Evolutionary conservation across 176 grass and related monocot genomes (phyloP), one percentile per base, ranked within the genome.

Genomic region (Rhynchospora tenuis): DNA sequence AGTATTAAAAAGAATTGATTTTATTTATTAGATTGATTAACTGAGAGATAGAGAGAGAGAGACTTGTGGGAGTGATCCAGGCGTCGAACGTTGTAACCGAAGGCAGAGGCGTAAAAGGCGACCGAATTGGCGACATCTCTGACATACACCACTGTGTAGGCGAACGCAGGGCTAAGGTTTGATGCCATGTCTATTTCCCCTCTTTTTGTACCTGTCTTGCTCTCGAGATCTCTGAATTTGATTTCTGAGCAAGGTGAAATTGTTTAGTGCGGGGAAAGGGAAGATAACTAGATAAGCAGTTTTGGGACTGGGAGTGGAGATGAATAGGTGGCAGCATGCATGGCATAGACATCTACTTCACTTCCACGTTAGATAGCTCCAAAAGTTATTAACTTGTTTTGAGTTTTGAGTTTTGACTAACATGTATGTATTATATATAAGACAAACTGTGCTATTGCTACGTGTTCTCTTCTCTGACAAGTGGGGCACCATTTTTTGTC

Each of bases 11-110:
- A 50, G 44, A 48, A 43, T 52, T 54, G 47, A 45, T 22, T 10
- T 51, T 51, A 51, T 1, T 7, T 52, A 11, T 75, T 4, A 56
- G 14, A 44, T 81, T 48, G 43, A 72, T 38, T n/a, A 63, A 61
- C 9, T 45, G 56, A 67, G 45, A 63, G 72, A 70, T 16, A 55
- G 56, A 67, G 45, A 63, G 46, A 68, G 20, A 28, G 28, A 58
- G 22, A 70, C 90, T 59, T 88, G 78, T 70, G 76, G 14, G 90
- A 93, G 29, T 90, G n/a, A 54, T 91, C 89, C 38, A 94, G 82
- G 82, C 86, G 87, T 57, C 90, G 95, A 64, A 98, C 95, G 54
- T 6, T 48, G 92, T 91, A 94, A 83, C 90, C 90, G 64, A 94
- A 98, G 10, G 90, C 84, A 10, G 44, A n/a, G 43, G 90, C 63